Evolutionary conservation across 495 filamentous ascomycete genomes (phyloP), one percentile per base, ranked within the genome.

Genomic region (Podospora sp.): DNA sequence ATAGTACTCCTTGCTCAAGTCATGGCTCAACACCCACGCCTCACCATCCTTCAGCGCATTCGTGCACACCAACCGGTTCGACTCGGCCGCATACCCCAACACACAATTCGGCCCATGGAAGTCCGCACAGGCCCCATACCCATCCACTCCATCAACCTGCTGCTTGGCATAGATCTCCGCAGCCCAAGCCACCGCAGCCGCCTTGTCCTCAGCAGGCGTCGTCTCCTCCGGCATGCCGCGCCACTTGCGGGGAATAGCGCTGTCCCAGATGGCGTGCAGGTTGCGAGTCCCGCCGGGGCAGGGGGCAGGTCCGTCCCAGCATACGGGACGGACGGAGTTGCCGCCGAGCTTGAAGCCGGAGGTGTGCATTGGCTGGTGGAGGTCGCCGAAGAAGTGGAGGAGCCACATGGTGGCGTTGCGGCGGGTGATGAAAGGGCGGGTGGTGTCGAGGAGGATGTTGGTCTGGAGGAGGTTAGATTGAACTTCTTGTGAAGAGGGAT

Each of bases 351-450:
- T 66, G 63, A 58, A 70, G 21, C 68, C 68, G 33, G 21, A 57
- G 11, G 51, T 59, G 62, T 66, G 68, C 22, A 70, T 29, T 1
- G 64, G 64, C 53, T 70, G 68, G 26, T 70, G 68, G 27, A 70
- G 63, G 59, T 70, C 68, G 24, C 68, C 68, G 33, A 70, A 62
- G 27, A 70, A 63, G 46, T 70, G 68, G 11, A 70, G 63, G 12
- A 70, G 64, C 33, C 66, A 70, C 68, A 66, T 70, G 49, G 68
- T 70, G 1, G 68, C 63, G 35, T 70, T 65, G 9, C 52, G 25
- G 22, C 64, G 58, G 9, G 49, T 33, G 46, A 58, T 56, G 4
- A n/a, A 12, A 4, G 51, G 35, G 1, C 50, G 22, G n/a, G 27
- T 20, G 24, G 51, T 63, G 60, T 66, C 58, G 21, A 70, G 64